Conservation (phyloP, 495 filamentous ascomycete species). For the Penicillium soppii region DNA sequence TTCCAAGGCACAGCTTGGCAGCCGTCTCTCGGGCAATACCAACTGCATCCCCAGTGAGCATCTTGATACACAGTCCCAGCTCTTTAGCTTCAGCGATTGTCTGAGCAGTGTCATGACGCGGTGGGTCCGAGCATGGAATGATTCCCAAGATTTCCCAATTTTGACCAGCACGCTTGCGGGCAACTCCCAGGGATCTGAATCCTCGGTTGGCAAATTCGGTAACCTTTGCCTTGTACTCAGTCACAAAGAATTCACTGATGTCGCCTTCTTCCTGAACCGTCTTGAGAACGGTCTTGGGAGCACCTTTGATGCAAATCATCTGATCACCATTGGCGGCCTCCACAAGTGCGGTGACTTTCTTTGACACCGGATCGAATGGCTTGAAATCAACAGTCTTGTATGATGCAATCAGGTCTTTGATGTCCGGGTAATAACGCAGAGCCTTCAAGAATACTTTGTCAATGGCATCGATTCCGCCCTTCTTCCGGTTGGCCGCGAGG, state of each 20-base stretch:
- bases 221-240: conserved; percentile 85
- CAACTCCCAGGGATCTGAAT: conserved; percentile 89
- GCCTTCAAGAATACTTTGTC: conserved; percentile 92
- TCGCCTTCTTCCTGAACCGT: conserved; percentile 77
- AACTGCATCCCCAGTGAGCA: conserved; percentile 95
- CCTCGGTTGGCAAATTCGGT: conserved; percentile 87
- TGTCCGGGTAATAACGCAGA: conserved; percentile 73
- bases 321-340: conserved; percentile 76
- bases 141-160: conserved; percentile 91
- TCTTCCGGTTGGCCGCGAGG: conserved; percentile 87
- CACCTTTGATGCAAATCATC: conserved; percentile 88
- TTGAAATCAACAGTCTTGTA: conserved; percentile 79
- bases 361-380: conserved; percentile 92
- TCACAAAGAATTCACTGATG: conserved; percentile 67
- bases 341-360: conserved; percentile 85
- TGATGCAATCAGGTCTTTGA: conserved; percentile 70
- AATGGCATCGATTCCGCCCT: conserved; percentile 92
- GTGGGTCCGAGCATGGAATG: conserved; percentile 90
- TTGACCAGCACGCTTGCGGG: conserved; percentile 74
- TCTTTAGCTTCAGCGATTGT: conserved; percentile 87
- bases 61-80: conserved; percentile 88
- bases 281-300: conserved; percentile 78
- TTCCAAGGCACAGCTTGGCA: conserved; percentile 85
- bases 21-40: conserved; percentile 91
- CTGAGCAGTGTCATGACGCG: conserved; percentile 85